phyloP scores from a whole-genome alignment of 441 rosid genomes.

The Aleurites moluccanus region DNA sequence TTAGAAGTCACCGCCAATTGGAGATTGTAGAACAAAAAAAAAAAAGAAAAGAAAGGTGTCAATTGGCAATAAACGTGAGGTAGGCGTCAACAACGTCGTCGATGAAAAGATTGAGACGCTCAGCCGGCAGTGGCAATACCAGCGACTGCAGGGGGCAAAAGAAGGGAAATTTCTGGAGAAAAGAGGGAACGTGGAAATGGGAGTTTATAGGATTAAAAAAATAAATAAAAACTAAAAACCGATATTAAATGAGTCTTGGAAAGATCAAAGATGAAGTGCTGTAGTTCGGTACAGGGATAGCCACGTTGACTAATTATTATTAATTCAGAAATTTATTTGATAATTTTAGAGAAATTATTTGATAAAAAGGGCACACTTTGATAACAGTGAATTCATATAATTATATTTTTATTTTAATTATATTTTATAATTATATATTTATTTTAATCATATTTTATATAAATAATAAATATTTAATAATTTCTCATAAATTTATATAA shows the following conservation, averaged over 20 bases:
- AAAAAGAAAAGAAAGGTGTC: neutral
- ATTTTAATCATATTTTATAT: too few relatives aligned
- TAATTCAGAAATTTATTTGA: too few relatives aligned
- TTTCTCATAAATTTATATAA: too few relatives aligned
- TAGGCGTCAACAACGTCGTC: neutral
- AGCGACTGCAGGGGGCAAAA: neutral
- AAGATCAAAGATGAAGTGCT: neutral
- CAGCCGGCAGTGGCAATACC: slow-evolving; percentile 5
- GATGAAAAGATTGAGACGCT: neutral
- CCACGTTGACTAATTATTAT: neutral
- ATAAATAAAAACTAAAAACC: neutral
- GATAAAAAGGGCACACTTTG: too few relatives aligned
- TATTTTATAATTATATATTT: too few relatives aligned
- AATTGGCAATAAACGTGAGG: neutral
- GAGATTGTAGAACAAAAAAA: neutral
- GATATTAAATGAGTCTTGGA: slow-evolving; percentile 12
- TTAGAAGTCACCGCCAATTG: neutral
- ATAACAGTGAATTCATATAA: too few relatives aligned
- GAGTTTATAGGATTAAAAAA: neutral
- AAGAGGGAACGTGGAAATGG: neutral
- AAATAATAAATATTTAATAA: too few relatives aligned
- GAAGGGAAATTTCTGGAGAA: neutral
- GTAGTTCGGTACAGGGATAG: neutral
- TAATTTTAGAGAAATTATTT: too few relatives aligned
- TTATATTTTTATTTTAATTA: too few relatives aligned